Conservation (phyloP, 148 eudicot genomes). For the Rhododendron ferrugineum region DNA sequence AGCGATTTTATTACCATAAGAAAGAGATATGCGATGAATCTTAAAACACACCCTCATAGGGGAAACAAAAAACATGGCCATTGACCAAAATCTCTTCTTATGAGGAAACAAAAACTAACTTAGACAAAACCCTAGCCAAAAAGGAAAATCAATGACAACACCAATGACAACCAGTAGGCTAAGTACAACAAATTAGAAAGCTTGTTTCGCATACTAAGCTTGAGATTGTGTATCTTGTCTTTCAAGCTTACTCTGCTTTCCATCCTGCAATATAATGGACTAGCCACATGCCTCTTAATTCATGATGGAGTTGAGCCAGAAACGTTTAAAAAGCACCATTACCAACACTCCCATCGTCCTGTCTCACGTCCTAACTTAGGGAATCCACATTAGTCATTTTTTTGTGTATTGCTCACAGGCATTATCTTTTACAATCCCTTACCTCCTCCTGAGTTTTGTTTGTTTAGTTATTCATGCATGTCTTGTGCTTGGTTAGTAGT, state of each 20-base stretch:
- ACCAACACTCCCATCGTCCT: neutral
- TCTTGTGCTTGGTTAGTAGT: neutral
- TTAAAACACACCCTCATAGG: neutral
- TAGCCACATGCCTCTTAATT: neutral
- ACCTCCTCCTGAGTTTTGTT: neutral
- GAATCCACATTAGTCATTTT: neutral
- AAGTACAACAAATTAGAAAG: neutral
- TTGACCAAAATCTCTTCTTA: neutral
- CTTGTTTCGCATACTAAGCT: neutral
- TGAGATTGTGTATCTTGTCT: neutral
- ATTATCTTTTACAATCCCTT: neutral
- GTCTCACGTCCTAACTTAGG: neutral
- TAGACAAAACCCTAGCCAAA: neutral
- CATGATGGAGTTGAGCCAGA: neutral
- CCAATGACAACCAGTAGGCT: neutral
- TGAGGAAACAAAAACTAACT: neutral
- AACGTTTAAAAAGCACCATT: neutral
- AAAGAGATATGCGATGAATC: neutral
- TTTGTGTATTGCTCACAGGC: neutral
- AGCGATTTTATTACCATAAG: neutral
- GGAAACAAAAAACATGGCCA: neutral
- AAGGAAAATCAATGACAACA: neutral
- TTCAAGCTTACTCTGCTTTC: neutral
- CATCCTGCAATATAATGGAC: neutral
- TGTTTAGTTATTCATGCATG: neutral